Conservation (phyloP, 2,329 filamentous ascomycete species). For the Parascedosporium putredinis region DNA sequence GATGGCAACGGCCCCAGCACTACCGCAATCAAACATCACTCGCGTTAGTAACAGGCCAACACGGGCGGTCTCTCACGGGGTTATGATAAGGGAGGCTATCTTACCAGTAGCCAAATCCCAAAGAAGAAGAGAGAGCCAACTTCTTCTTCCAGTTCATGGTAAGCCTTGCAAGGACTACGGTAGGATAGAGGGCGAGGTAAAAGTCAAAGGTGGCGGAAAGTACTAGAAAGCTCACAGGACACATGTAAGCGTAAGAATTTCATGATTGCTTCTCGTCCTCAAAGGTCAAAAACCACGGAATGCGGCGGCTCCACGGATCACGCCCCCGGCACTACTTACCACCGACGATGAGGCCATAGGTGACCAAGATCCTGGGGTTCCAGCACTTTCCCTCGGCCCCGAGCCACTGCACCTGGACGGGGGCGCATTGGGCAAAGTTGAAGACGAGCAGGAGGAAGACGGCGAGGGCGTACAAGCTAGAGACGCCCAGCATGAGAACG, state of each 20-base stretch:
- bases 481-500: constrained; percentile 26
- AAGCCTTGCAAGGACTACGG: constrained; percentile 23
- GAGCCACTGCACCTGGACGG: constrained; percentile 26
- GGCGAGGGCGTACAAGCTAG: constrained; percentile 16
- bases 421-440: constrained; percentile 31
- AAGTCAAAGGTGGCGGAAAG: constrained; percentile 27
- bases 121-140: constrained; percentile 24
- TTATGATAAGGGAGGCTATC: too few relatives aligned
- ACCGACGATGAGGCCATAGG: constrained; percentile 29
- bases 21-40: constrained; percentile 2
- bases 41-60: too few relatives aligned
- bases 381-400: constrained; percentile 23
- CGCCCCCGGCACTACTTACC: constrained; percentile 17
- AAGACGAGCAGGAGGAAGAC: constrained; percentile 27
- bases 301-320: neutral
- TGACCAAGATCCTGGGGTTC: constrained; percentile 23
- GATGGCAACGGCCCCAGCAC: constrained; percentile 18
- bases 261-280: neutral
- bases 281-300: neutral
- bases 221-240: constrained; percentile 11
- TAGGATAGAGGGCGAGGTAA: constrained; percentile 31
- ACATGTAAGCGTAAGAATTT: neutral
- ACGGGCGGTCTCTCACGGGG: too few relatives aligned
- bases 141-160: constrained; percentile 30
- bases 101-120: constrained; percentile 28